phyloP scores from a whole-genome alignment of 495 filamentous ascomycete species.

The Cenococcum geophilum region DNA sequence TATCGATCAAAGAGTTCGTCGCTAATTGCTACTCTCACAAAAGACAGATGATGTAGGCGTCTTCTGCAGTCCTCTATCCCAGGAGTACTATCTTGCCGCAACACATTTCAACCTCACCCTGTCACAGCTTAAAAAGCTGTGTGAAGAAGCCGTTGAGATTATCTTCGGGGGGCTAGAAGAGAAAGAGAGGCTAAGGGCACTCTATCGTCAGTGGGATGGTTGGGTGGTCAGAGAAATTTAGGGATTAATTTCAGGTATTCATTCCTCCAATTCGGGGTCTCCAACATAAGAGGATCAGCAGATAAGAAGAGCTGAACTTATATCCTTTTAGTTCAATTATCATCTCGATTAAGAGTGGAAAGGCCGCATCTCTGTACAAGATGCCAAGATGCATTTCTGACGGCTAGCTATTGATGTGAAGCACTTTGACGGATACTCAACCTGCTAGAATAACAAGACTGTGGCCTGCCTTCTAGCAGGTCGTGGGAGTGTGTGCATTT shows the following conservation, averaged over 20 bases:
- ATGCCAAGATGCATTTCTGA: too few relatives aligned
- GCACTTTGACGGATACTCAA: too few relatives aligned
- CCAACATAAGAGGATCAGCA: too few relatives aligned
- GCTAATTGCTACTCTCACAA: slow-evolving; percentile 2
- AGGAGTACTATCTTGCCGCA: slow-evolving; percentile 70
- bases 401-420: too few relatives aligned
- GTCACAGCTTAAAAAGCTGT: slow-evolving; percentile 52
- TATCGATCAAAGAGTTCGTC: background rate
- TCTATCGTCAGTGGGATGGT: slow-evolving; percentile 40
- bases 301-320: too few relatives aligned
- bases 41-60: slow-evolving; percentile 87
- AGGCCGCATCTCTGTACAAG: too few relatives aligned
- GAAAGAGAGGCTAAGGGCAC: slow-evolving; percentile 49
- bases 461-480: too few relatives aligned
- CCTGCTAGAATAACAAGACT: too few relatives aligned
- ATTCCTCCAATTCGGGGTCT: too few relatives aligned
- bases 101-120: slow-evolving; percentile 59
- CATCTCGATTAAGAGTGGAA: too few relatives aligned
- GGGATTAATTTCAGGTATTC: background rate
- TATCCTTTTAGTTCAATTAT: too few relatives aligned
- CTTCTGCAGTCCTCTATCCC: slow-evolving; percentile 70
- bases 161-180: slow-evolving; percentile 62
- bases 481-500: too few relatives aligned
- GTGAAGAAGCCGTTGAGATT: slow-evolving; percentile 43
- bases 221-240: background rate